These are phyloP conservation scores for Heliamphora exappendiculata DNA, from an alignment of 148 eudicot genomes.

Conservation along the genomic window DNA sequence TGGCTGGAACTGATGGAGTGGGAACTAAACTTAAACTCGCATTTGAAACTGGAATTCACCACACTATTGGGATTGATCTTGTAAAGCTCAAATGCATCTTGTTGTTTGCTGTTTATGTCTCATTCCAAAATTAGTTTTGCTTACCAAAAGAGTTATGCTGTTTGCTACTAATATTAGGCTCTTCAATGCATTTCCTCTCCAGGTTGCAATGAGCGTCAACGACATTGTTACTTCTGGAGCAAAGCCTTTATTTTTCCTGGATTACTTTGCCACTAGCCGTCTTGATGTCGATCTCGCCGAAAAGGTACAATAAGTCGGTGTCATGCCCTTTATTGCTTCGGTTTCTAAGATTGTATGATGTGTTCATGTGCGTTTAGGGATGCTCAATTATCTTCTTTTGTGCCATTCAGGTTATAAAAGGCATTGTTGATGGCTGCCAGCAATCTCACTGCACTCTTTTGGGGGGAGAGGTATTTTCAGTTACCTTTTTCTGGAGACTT, in stretches of 20 bases:
- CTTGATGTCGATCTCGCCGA: constrained; percentile 97
- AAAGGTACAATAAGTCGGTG: constrained; percentile 33
- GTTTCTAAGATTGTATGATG: neutral
- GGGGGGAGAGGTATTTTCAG: constrained; percentile 83
- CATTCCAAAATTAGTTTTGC: neutral
- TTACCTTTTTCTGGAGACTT: neutral
- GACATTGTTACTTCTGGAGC: constrained; percentile 97
- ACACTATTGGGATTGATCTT: constrained; percentile 90
- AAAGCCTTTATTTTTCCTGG: constrained; percentile 86
- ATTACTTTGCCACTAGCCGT: constrained; percentile 90
- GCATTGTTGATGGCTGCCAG: constrained; percentile 87
- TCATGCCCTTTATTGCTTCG: neutral
- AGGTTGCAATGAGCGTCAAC: constrained; percentile 99
- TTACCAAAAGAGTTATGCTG: neutral
- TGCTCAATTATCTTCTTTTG: neutral
- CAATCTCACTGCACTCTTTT: constrained; percentile 84
- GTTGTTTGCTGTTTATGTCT: neutral
- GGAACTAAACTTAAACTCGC: constrained; percentile 95
- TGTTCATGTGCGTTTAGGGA: neutral
- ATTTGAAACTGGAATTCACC: constrained; percentile 90
- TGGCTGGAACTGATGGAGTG: constrained; percentile 98
- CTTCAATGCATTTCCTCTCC: constrained; percentile 10
- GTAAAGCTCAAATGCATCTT: constrained; percentile 26
- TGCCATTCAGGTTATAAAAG: constrained; percentile 68
- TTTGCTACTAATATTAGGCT: neutral